Evolutionary conservation across 2,329 filamentous ascomycete species (phyloP), one percentile per base, ranked within the genome.

Genomic region (Diaporthe citrichinensis): DNA sequence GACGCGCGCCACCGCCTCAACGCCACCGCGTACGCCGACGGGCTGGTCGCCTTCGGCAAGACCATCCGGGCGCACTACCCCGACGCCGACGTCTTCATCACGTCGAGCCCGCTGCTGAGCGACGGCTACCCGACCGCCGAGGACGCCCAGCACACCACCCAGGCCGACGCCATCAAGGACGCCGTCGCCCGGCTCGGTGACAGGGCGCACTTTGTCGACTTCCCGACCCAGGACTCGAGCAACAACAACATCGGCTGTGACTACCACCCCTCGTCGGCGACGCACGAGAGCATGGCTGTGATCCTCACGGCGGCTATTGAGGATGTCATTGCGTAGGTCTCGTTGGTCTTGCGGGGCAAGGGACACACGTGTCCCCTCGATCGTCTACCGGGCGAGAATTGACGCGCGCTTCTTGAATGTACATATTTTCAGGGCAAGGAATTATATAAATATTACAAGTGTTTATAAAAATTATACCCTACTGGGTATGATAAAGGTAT

Each of bases 201-300:
- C 2, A 82, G 81, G 59, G 80, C 81, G 25, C 79, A 85, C 72
- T 81, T 87, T 75, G 84, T 87, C 7, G 83, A 86, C 75, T 87
- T 85, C 80, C 85, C 85, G 0, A 79, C 80, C 6, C 85, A 87
- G 76, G 84, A 79, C 7, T 78, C 81, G 7, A 73, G 72, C 20
- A 77, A 77, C 23, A 78, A 78, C 74, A 84, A 84, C n/a, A 82
- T 85, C 10, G 84, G 83, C 0, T 86, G 85, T 73, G 85, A 86
- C 76, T 86, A 85, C 61, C 85, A 86, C 74, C 85, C 85, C 1
- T 86, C 83, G 75, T 81, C 83, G 9, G 82, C 80, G 7, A 86
- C 85, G 6, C 80, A 86, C 59, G 67, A 74, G 68, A 51, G 72
- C 58, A 74, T 77, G 76, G 74, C 76, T 4, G 72, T 74, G 20